These are phyloP conservation scores for Naganishia sp. DNA, from an alignment of 1,284 basidiomycete genomes.

Conservation along the genomic window DNA sequence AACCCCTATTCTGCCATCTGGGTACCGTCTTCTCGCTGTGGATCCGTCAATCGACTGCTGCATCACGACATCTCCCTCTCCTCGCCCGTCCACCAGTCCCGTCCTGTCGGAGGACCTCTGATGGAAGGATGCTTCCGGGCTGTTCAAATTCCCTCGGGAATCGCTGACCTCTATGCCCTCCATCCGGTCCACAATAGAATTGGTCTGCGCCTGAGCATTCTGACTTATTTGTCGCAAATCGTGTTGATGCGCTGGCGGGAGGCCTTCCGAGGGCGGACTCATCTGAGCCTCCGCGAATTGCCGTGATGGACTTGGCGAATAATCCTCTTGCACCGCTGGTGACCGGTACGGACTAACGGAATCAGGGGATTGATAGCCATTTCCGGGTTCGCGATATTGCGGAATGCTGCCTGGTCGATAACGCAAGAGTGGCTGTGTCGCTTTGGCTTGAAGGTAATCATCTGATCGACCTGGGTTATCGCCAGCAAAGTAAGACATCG, in stretches of 20 bases:
- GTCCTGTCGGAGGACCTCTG: neutral
- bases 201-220: neutral
- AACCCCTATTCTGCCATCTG: conserved; percentile 32
- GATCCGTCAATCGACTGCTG: conserved; percentile 8
- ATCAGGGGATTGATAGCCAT: conserved; percentile 16
- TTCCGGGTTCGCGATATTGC: conserved; percentile 18
- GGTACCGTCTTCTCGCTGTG: conserved; percentile 11
- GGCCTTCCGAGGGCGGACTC: conserved; percentile 7
- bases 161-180: conserved; percentile 24
- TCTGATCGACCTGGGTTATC: neutral
- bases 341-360: conserved; percentile 20
- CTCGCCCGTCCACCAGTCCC: conserved; percentile 20
- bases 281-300: neutral
- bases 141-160: neutral
- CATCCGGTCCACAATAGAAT: conserved; percentile 25
- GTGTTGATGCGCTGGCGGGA: neutral
- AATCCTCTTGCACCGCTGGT: conserved; percentile 13
- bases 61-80: conserved; percentile 19
- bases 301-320: conserved; percentile 18
- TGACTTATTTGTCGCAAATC: neutral
- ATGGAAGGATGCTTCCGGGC: neutral
- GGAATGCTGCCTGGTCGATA: conserved; percentile 5
- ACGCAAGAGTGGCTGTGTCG: neutral
- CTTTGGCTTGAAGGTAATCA: conserved; percentile 7
- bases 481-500: conserved; percentile 22